A percentile compares a stretch with the other conserved stretches of the same genome.
Evolutionary conservation across 2,329 filamentous ascomycete genomes (phyloP).

Genomic region (Fusarium equiseti): DNA sequence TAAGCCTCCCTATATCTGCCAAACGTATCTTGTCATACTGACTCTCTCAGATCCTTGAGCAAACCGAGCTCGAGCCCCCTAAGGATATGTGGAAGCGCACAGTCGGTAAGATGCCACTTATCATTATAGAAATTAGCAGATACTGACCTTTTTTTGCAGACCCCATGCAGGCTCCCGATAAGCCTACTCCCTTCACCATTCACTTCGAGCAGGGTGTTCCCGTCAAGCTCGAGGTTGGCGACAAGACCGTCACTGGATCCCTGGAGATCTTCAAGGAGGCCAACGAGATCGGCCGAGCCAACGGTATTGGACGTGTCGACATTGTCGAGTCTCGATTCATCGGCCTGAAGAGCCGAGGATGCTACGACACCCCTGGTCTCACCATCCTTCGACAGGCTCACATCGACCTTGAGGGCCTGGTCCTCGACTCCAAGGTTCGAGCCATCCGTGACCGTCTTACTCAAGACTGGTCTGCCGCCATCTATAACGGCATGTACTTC

Average conservation of each 20-base stretch:
- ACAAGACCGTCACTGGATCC: constrained; percentile 69
- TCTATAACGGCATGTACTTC: constrained; percentile 58
- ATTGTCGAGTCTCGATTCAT: constrained; percentile 40
- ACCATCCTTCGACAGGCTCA: constrained; percentile 47
- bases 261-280: constrained; percentile 74
- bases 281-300: constrained; percentile 58
- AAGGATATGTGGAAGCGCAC: constrained; percentile 78
- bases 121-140: neutral
- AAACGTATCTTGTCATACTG: neutral
- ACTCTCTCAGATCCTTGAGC: constrained; percentile 56
- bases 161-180: constrained; percentile 71
- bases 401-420: constrained; percentile 65
- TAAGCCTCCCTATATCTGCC: neutral
- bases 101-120: constrained; percentile 21
- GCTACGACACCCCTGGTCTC: constrained; percentile 27
- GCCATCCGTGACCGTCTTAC: constrained; percentile 65
- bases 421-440: constrained; percentile 66
- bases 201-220: constrained; percentile 76
- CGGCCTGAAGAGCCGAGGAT: constrained; percentile 37
- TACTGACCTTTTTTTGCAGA: constrained; percentile 50
- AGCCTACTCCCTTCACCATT: constrained; percentile 73
- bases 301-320: constrained; percentile 39
- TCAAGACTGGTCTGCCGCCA: constrained; percentile 61
- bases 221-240: constrained; percentile 68
- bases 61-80: constrained; percentile 67